Base-by-base conservation (phyloP, 495 filamentous ascomycete species). In the Aspergillus homomorphus region DNA sequence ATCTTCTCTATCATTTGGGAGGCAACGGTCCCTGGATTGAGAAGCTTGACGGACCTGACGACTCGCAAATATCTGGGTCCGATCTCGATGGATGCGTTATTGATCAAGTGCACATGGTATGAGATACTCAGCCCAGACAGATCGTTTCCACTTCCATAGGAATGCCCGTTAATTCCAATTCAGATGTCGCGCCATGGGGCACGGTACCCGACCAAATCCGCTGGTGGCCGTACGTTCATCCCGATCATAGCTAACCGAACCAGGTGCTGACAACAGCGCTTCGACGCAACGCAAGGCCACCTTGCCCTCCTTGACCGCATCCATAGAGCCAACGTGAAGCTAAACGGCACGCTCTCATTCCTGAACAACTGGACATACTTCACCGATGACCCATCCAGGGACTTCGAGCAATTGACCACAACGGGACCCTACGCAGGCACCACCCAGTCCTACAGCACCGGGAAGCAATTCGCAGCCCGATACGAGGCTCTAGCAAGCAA, bases 21-120 rank as follows among this genome's bases (percentile, higher is more conserved):
- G 82, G 83, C 5, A 82, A 82, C 66, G 80, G 83, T 1, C 83
- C 83, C 10, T 85, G 82, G 83, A 70, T 86, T 45, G 73, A 81
- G 62, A 84, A 81, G 55, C 54, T 73, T 16, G 72, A 76, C 52
- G 74, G 69, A 22, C 66, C 73, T 1, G 67, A 73, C 22, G 65
- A 72, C 10, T 65, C 67, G 23, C 56, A 52, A 42, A 76, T 70
- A 1, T 73, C 83, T 53, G 72, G 67, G 10, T 63, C 71, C 16
- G 81, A 18, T 2, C 20, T 82, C 1, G 62, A 71, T 30, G 74
- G 76, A 9, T 86, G 83, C 54, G 61, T 59, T 20, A 69, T 85
- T 16, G 76, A 82, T 51, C 84, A 85, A 62, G 73, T 85, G 44
- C 83, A 84, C 72, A 79, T 85, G 81, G 82, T 85, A 70, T 52